A percentile compares a stretch with the other conserved stretches of the same genome.
These are phyloP conservation scores for Desmodesmus armatus DNA, from an alignment of 139 green algal species.

Conservation along the genomic window DNA sequence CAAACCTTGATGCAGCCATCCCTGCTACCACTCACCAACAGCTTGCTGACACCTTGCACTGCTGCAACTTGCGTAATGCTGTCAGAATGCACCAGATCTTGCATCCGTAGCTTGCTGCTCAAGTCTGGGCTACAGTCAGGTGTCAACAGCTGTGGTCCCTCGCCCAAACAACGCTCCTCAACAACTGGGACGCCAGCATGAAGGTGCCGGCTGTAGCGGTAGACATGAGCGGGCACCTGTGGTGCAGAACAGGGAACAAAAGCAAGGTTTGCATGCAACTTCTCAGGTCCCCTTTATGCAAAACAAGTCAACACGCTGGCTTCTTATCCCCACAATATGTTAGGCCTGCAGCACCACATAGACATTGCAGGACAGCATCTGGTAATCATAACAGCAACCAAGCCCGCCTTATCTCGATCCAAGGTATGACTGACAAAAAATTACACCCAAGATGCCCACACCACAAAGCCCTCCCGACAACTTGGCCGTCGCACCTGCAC, in stretches of 20 bases:
- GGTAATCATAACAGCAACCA: not conserved
- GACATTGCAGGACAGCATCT: no score
- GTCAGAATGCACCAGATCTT: conserved; percentile 71
- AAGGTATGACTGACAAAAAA: not conserved
- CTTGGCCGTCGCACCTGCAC: not conserved
- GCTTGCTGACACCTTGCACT: conserved; percentile 53
- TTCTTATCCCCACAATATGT: no score
- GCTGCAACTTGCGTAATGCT: conserved; percentile 64
- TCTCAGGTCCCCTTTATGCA: not conserved
- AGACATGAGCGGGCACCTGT: conserved; percentile 43
- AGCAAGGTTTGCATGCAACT: not conserved
- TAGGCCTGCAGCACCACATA: not conserved
- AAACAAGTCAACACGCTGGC: no score
- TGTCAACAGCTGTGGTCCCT: not conserved
- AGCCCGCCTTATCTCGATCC: not conserved
- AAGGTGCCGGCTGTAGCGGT: conserved; percentile 55
- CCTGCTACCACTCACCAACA: conserved; percentile 78
- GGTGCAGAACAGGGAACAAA: not conserved
- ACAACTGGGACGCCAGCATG: conserved; percentile 67
- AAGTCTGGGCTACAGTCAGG: conserved; percentile 33
- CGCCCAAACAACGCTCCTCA: conserved; percentile 65
- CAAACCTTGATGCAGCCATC: conserved; percentile 91
- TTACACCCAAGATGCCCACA: not conserved
- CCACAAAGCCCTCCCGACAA: not conserved
- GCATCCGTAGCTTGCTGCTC: conserved; percentile 47